Base-by-base conservation (phyloP, 2,329 filamentous ascomycete species). In the Gyromitra esculenta region DNA sequence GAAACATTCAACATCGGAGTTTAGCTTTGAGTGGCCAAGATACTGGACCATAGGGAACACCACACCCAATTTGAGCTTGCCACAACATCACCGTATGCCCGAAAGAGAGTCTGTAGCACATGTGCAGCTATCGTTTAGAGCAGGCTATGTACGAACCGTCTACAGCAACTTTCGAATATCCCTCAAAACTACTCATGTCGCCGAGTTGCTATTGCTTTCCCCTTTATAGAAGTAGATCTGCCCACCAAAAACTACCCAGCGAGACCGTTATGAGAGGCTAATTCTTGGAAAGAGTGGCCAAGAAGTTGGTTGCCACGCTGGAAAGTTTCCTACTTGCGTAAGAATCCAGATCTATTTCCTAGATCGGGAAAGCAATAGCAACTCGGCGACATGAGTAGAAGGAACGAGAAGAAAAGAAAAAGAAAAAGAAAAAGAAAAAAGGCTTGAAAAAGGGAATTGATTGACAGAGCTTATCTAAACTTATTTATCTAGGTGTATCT, bases 161-260 rank as follows among this genome's bases (percentile, higher is more conserved):
- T 64, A 64, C 41, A 52, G 39, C 25, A 56, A n/a, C n/a, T 31
- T 48, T 52, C 35, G 18, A 52, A 73, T 67, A 73, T 73, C 70
- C 70, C 70, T 67, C 62, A 67, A 73, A 43, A 48, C 35, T 48
- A n/a, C n/a, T n/a, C n/a, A n/a, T n/a, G n/a, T n/a, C n/a, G n/a
- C n/a, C n/a, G n/a, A n/a, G n/a, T n/a, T n/a, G n/a, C n/a, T n/a
- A n/a, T n/a, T n/a, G n/a, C n/a, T n/a, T n/a, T n/a, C n/a, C n/a
- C n/a, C n/a, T n/a, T n/a, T n/a, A n/a, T n/a, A n/a, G n/a, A n/a
- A n/a, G n/a, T n/a, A n/a, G n/a, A n/a, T n/a, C n/a, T n/a, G n/a
- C n/a, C n/a, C n/a, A n/a, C n/a, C n/a, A n/a, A n/a, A n/a, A n/a
- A n/a, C n/a, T n/a, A n/a, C n/a, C n/a, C n/a, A n/a, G n/a, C n/a